Percentiles rank a stretch among this genome's conserved stretches.
These are phyloP conservation scores for Hirsutella thompsonii DNA, from an alignment of 2,329 filamentous ascomycete genomes.

Conservation along the genomic window DNA sequence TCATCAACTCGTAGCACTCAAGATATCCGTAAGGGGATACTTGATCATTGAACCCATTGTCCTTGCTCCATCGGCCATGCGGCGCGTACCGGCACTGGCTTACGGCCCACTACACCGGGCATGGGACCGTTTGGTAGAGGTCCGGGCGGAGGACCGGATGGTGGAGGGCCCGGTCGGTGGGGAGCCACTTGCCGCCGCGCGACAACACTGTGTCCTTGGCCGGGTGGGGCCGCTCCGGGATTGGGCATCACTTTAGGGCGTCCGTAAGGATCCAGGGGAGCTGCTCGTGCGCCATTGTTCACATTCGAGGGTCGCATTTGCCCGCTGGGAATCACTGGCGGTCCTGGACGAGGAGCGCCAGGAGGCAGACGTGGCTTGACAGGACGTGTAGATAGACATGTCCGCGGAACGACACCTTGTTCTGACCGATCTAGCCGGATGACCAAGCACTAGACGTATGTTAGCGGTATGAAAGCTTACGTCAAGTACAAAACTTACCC, in stretches of 20 bases:
- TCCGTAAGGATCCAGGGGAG: neutral
- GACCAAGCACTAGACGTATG: constrained; percentile 54
- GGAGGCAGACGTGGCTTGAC: constrained; percentile 66
- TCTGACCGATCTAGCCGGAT: constrained; percentile 79
- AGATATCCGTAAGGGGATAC: no score
- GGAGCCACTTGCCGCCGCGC: neutral
- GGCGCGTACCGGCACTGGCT: constrained; percentile 41
- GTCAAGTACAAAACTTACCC: constrained; percentile 48
- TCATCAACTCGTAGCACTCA: no score
- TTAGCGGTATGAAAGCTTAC: neutral
- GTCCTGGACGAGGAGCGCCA: constrained; percentile 35
- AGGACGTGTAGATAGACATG: constrained; percentile 82
- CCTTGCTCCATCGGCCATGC: constrained; percentile 23
- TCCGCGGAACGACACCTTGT: constrained; percentile 87
- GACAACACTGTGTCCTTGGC: neutral
- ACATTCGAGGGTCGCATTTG: constrained; percentile 16
- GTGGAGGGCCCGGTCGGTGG: neutral
- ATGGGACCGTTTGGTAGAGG: neutral
- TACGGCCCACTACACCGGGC: neutral
- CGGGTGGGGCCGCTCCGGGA: neutral
- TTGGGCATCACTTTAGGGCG: neutral
- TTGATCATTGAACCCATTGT: constrained; percentile 4
- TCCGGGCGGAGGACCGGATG: neutral
- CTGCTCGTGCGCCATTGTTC: neutral
- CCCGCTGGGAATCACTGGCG: constrained; percentile 31